These are phyloP conservation scores for Cardiospermum halicacabum DNA, from an alignment of 345 rosid species.

Conservation along the genomic window DNA sequence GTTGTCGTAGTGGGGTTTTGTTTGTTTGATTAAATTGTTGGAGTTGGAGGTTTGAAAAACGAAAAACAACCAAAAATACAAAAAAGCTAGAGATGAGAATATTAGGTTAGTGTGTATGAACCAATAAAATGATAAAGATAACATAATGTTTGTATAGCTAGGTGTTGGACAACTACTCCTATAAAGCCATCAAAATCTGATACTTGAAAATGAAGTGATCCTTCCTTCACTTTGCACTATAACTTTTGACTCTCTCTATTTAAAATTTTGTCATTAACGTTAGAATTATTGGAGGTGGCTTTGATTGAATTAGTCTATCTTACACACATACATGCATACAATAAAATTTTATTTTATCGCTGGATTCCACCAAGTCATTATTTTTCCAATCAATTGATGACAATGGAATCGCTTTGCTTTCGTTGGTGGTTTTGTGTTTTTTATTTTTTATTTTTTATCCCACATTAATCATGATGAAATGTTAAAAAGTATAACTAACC, in stretches of 20 bases:
- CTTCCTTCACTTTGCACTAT: neutral
- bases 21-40: neutral
- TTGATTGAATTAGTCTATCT: neutral
- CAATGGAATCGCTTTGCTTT: neutral
- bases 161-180: slow-evolving; percentile 23
- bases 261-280: neutral
- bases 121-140: neutral
- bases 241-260: neutral
- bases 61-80: neutral
- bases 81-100: neutral
- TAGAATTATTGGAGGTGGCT: neutral
- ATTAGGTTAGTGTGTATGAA: slow-evolving; percentile 11
- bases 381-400: neutral
- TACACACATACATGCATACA: neutral
- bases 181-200: neutral
- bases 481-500: neutral
- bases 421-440: neutral
- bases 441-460: neutral
- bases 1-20: neutral
- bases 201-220: slow-evolving; percentile 5
- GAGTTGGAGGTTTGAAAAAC: too few relatives aligned
- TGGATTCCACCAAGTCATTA: neutral
- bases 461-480: neutral
- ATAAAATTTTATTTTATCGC: neutral
- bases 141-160: neutral